phyloP scores from a whole-genome alignment of 1,284 basidiomycete genomes.

The Tylopilus sp. region DNA sequence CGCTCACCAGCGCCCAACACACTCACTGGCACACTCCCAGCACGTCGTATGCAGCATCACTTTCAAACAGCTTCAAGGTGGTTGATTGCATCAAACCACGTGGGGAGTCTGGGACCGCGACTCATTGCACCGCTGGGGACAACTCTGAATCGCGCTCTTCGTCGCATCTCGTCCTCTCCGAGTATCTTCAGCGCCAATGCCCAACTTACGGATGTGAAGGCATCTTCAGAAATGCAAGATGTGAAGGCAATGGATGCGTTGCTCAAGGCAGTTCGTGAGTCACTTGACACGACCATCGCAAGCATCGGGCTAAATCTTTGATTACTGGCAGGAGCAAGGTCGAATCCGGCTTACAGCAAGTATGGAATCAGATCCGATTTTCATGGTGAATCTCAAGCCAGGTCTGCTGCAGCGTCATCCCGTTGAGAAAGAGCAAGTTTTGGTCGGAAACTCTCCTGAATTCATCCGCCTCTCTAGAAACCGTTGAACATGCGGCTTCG shows the following conservation, averaged over 20 bases:
- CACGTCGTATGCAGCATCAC: too few relatives aligned
- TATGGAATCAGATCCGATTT: too few relatives aligned
- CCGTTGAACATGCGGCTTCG: slow-evolving; percentile 25
- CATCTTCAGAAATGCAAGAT: slow-evolving; percentile 66
- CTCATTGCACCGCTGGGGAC: too few relatives aligned
- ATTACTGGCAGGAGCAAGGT: slow-evolving; percentile 54
- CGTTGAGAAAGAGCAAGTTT: slow-evolving; percentile 54
- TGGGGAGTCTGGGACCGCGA: too few relatives aligned
- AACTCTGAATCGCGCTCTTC: too few relatives aligned
- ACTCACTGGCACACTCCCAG: too few relatives aligned
- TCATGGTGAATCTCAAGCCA: slow-evolving; percentile 11
- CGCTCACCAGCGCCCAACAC: too few relatives aligned
- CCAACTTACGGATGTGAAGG: slow-evolving; percentile 25
- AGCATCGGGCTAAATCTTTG: background rate
- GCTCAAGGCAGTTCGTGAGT: slow-evolving; percentile 68
- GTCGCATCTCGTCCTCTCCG: too few relatives aligned
- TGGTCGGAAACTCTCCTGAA: slow-evolving; percentile 71
- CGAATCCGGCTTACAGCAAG: slow-evolving; percentile 69
- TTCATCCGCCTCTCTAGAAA: slow-evolving; percentile 32
- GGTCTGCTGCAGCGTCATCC: slow-evolving; percentile 62
- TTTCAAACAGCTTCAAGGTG: too few relatives aligned
- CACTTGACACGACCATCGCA: background rate
- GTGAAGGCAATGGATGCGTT: slow-evolving; percentile 68
- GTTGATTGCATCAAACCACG: too few relatives aligned
- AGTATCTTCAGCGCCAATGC: too few relatives aligned